A percentile compares a stretch with the other conserved stretches of the same genome.
Evolutionary conservation across 345 rosid genomes (phyloP).

Genomic region (Eutrema japonicum): DNA sequence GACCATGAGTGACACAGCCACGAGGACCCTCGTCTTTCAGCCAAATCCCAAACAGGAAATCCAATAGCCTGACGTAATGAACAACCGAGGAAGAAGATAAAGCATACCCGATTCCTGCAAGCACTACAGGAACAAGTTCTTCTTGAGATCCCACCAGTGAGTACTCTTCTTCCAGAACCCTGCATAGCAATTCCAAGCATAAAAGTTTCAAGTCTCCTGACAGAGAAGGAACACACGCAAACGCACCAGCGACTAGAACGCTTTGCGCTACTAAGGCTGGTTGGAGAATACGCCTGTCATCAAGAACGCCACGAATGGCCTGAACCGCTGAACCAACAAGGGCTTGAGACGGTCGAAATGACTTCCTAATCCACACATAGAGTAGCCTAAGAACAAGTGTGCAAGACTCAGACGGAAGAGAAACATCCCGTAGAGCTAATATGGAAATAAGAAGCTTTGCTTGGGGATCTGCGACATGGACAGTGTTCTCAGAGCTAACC

Average conservation of each 20-base stretch:
- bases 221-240: constrained; percentile 58
- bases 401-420: constrained; percentile 60
- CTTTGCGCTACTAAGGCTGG: constrained; percentile 63
- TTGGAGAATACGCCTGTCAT: constrained; percentile 41
- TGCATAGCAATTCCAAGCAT: constrained; percentile 66
- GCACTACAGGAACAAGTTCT: constrained; percentile 56
- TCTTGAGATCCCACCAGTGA: constrained; percentile 45
- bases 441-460: constrained; percentile 81
- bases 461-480: constrained; percentile 92
- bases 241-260: constrained; percentile 71
- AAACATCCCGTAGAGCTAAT: constrained; percentile 52
- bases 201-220: constrained; percentile 56
- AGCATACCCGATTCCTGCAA: constrained; percentile 88
- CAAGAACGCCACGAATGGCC: constrained; percentile 53
- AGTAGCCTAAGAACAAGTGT: constrained; percentile 69
- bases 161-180: constrained; percentile 61
- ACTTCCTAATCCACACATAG: constrained; percentile 88
- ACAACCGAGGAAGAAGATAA: constrained; percentile 59
- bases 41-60: constrained; percentile 67
- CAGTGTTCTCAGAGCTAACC: constrained; percentile 62
- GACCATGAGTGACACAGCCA: constrained; percentile 58
- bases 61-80: constrained; percentile 54
- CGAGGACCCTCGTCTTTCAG: constrained; percentile 59
- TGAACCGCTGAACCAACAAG: constrained; percentile 69
- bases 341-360: constrained; percentile 63